Evolutionary conservation across 148 eudicot species (phyloP).

Genomic region (Silene latifolia): DNA sequence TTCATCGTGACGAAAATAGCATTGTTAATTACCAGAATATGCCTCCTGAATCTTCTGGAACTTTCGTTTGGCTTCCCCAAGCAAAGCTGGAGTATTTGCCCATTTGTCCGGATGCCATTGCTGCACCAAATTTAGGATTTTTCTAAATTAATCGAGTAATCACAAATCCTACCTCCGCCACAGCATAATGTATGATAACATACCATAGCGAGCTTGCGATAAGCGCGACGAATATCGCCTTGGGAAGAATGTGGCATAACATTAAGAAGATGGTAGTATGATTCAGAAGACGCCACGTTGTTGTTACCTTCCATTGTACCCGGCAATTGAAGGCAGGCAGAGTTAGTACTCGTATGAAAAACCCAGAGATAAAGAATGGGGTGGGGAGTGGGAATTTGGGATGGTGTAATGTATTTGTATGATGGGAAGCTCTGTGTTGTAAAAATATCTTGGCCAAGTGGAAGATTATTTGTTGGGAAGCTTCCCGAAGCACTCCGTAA

Average conservation of each 20-base stretch:
- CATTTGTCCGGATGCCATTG: conserved; percentile 96
- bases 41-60: conserved; percentile 93
- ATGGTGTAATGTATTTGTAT: no score
- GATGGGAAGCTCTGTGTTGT: no score
- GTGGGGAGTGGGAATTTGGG: no score
- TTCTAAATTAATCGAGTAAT: no score
- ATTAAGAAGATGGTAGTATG: conserved; percentile 59
- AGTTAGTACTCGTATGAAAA: no score
- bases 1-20: no score
- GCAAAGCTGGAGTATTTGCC: conserved; percentile 42
- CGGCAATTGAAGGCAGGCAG: no score
- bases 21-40: conserved; percentile 54
- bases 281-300: conserved; percentile 13
- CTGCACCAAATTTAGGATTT: conserved; percentile 26
- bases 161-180: neutral
- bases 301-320: conserved; percentile 9
- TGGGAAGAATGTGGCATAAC: conserved; percentile 36
- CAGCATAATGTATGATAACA: neutral
- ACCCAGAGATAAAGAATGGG: no score
- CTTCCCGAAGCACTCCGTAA: neutral
- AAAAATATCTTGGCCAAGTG: neutral
- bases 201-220: conserved; percentile 81
- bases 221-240: conserved; percentile 65
- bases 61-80: conserved; percentile 64
- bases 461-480: neutral